These are phyloP conservation scores for Aspergillus sp. DNA, from an alignment of 2,329 filamentous ascomycete genomes.

Conservation along the genomic window DNA sequence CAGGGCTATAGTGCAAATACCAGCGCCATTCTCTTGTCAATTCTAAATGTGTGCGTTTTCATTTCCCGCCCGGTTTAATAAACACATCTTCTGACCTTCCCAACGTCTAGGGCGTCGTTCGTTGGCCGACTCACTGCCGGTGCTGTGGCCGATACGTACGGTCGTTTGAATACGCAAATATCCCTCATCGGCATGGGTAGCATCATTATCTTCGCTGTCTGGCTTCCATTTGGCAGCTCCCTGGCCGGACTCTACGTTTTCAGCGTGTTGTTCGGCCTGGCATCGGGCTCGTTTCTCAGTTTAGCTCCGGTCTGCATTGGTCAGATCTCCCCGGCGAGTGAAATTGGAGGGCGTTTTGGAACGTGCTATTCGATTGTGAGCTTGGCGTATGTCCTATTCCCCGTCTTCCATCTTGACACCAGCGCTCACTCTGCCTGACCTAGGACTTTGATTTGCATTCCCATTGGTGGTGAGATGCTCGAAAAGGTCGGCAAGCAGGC, in stretches of 20 bases:
- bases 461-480: constrained; percentile 51
- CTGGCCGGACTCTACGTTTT: constrained; percentile 43
- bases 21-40: constrained; percentile 38
- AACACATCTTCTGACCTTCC: not conserved
- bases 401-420: not conserved
- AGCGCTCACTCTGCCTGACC: not conserved
- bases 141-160: constrained; percentile 44
- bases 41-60: constrained; percentile 34
- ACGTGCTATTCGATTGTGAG: constrained; percentile 51
- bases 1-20: constrained; percentile 27
- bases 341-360: constrained; percentile 50
- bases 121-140: constrained; percentile 48
- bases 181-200: constrained; percentile 35
- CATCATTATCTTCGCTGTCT: constrained; percentile 43
- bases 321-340: constrained; percentile 48
- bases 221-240: constrained; percentile 31
- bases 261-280: constrained; percentile 47
- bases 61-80: not conserved
- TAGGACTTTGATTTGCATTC: constrained; percentile 48
- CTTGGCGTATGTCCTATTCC: constrained; percentile 37
- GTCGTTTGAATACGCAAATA: constrained; percentile 49
- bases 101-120: constrained; percentile 34
- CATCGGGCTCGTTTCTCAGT: constrained; percentile 49
- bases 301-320: constrained; percentile 48
- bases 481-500: constrained; percentile 46